A percentile compares a stretch with the other conserved stretches of the same genome.
Evolutionary conservation across 108 stramenopile species (phyloP).

Genomic region (Skeletonema menzelii): DNA sequence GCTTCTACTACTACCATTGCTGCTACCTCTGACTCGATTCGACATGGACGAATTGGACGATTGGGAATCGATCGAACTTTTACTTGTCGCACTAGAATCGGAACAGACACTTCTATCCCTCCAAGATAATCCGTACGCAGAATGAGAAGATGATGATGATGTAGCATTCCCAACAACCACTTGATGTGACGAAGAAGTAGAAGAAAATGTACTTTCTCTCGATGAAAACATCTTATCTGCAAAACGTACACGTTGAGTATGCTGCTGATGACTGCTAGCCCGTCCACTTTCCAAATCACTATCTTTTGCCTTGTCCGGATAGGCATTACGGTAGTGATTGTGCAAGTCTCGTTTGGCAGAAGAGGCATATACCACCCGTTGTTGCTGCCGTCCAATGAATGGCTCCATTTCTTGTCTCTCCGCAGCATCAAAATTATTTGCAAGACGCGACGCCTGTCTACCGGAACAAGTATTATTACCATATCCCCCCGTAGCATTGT

Average conservation of each 20-base stretch:
- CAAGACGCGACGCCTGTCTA: background rate
- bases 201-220: background rate
- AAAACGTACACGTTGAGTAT: slow-evolving; percentile 1
- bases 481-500: background rate
- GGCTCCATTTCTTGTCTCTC: background rate
- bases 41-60: background rate
- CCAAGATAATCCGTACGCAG: background rate
- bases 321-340: background rate
- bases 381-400: background rate
- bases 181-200: background rate
- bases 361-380: background rate
- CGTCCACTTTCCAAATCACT: slow-evolving; percentile 2
- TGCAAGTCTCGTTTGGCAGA: background rate
- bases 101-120: background rate
- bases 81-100: background rate
- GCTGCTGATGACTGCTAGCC: background rate
- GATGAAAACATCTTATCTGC: background rate
- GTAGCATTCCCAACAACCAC: background rate
- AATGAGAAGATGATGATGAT: background rate
- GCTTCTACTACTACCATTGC: background rate
- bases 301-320: background rate
- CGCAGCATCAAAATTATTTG: background rate
- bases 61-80: slow-evolving; percentile 1
- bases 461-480: background rate
- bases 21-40: background rate